Evolutionary conservation across 169 alveolate species (phyloP).

Genomic region (Pseudocohnilembus persalinus): DNA sequence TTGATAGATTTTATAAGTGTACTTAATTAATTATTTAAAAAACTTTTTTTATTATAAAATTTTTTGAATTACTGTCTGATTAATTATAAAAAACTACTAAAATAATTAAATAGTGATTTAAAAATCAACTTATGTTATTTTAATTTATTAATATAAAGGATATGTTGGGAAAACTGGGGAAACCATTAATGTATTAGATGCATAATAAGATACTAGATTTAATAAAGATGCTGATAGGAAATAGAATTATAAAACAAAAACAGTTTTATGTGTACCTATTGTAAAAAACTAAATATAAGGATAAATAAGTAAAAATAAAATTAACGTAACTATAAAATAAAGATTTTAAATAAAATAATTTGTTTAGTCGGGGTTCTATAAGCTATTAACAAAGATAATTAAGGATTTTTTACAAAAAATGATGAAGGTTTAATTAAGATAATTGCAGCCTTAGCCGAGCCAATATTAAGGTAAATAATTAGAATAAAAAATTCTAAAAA

Average conservation of each 20-base stretch:
- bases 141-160: constrained; percentile 5
- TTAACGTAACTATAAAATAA: too few relatives aligned
- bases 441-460: constrained; percentile 18
- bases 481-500: too few relatives aligned
- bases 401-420: constrained; percentile 36
- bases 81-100: too few relatives aligned
- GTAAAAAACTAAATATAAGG: constrained; percentile 36
- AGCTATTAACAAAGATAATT: constrained; percentile 28
- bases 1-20: too few relatives aligned
- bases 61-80: too few relatives aligned
- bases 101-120: too few relatives aligned
- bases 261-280: constrained; percentile 78
- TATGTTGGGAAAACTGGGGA: constrained; percentile 49
- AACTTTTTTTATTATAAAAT: too few relatives aligned
- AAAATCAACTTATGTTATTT: too few relatives aligned
- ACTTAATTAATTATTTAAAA: too few relatives aligned
- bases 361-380: constrained; percentile 26
- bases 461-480: constrained; percentile 23
- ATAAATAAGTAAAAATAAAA: not conserved
- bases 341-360: not conserved
- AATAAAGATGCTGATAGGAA: constrained; percentile 63
- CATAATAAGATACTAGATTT: constrained; percentile 70
- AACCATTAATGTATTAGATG: constrained; percentile 70
- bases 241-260: constrained; percentile 64
- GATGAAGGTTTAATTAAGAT: constrained; percentile 21